Evolutionary conservation across 495 filamentous ascomycete genomes (phyloP).

Genomic region (Echria macrotheca): DNA sequence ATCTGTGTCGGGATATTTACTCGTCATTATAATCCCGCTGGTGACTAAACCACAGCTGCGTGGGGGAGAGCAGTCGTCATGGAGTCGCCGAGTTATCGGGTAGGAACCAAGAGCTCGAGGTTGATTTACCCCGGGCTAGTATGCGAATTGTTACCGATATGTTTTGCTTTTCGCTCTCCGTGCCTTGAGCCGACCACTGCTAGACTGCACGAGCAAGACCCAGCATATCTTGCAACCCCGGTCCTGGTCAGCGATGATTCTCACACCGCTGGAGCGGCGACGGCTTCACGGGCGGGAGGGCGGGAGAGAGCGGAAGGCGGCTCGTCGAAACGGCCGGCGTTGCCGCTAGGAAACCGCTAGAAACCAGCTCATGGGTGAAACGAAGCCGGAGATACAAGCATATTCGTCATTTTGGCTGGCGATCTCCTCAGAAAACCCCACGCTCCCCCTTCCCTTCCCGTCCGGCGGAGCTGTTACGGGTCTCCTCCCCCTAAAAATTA

Average conservation of each 20-base stretch:
- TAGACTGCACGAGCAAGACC: too few species aligned
- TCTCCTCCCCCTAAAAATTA: too few species aligned
- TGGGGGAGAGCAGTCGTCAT: constrained; percentile 1
- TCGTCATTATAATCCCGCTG: constrained; percentile 5
- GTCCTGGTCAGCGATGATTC: too few species aligned
- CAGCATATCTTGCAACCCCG: too few species aligned
- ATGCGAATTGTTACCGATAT: too few species aligned
- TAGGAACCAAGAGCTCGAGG: background rate
- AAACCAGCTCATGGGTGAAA: background rate
- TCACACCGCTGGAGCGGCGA: constrained; percentile 3
- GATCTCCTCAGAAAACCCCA: too few species aligned
- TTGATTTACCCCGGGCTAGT: background rate
- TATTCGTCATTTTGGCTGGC: constrained; percentile 4
- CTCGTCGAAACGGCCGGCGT: background rate
- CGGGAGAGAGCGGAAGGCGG: background rate
- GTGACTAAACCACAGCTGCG: constrained; percentile 7
- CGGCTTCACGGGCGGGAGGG: background rate
- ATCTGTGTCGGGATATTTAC: background rate
- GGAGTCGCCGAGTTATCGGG: too few species aligned
- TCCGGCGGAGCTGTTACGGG: too few species aligned
- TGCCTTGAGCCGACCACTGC: too few species aligned
- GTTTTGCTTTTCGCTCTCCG: background rate
- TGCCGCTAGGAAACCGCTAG: background rate
- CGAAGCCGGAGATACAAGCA: background rate
- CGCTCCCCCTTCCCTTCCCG: too few species aligned